These are phyloP conservation scores for Calophaca sinica DNA, from an alignment of 306 rosid species.

Conservation along the genomic window DNA sequence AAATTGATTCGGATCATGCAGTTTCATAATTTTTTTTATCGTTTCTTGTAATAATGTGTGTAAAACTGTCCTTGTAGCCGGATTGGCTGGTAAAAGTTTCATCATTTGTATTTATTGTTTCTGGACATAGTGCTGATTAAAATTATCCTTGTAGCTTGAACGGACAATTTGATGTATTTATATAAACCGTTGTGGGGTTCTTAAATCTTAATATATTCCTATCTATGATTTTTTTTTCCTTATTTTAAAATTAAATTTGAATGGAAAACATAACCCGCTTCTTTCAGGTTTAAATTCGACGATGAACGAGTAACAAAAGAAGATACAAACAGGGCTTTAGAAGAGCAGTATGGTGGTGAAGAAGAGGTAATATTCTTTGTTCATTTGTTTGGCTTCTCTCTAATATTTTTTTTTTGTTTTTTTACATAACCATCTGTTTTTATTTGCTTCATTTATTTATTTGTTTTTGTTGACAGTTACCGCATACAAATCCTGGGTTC, in stretches of 20 bases:
- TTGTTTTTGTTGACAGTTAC: conserved; percentile 63
- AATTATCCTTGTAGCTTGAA: neutral
- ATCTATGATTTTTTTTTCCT: neutral
- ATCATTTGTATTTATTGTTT: conserved; percentile 8
- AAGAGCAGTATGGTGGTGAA: conserved; percentile 96
- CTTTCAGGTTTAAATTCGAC: conserved; percentile 82
- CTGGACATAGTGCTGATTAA: neutral
- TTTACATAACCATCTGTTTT: neutral
- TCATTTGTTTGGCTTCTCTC: conserved; percentile 20
- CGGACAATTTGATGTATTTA: conserved; percentile 1
- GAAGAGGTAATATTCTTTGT: conserved; percentile 68
- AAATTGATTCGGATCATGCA: neutral
- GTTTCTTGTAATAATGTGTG: neutral
- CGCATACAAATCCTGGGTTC: conserved; percentile 87
- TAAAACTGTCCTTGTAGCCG: conserved; percentile 1
- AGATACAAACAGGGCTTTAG: conserved; percentile 84
- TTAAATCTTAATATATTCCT: conserved; percentile 13
- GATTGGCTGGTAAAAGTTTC: conserved; percentile 28
- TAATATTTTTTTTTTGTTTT: conserved; percentile 17
- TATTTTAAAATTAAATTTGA: conserved; percentile 20
- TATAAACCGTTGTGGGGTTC: neutral
- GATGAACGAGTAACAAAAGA: conserved; percentile 95
- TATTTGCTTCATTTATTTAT: conserved; percentile 26
- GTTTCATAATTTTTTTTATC: neutral
- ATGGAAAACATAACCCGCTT: conserved; percentile 18